phyloP scores from a whole-genome alignment of 352 stramenopile species.

The Halophytophthora batemanensis region DNA sequence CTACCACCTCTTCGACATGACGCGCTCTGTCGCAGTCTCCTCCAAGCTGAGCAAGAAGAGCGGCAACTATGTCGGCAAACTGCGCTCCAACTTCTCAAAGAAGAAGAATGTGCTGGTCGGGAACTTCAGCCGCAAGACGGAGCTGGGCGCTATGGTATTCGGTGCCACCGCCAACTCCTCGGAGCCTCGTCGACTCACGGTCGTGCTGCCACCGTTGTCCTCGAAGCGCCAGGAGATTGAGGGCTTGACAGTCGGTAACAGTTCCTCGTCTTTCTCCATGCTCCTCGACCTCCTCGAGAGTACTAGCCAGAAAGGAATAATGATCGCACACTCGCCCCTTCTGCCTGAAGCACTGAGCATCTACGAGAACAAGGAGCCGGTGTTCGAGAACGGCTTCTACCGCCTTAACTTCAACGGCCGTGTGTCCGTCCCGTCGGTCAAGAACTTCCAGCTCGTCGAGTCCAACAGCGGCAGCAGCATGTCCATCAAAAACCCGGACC shows the following conservation, averaged over 20 bases:
- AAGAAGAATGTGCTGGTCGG: conserved; percentile 74
- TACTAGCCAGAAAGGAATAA: conserved; percentile 9
- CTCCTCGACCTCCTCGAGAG: conserved; percentile 48
- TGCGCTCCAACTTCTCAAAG: conserved; percentile 73
- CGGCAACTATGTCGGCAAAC: conserved; percentile 88
- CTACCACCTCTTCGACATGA: conserved; percentile 88
- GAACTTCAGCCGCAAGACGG: conserved; percentile 63
- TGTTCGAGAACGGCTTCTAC: conserved; percentile 80
- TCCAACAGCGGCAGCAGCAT: neutral
- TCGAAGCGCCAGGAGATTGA: conserved; percentile 45
- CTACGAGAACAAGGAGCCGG: conserved; percentile 66
- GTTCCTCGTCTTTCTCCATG: conserved; percentile 44
- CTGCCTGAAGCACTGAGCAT: conserved; percentile 31
- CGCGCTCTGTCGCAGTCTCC: conserved; percentile 36
- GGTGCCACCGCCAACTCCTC: conserved; percentile 39
- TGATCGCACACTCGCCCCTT: conserved; percentile 23
- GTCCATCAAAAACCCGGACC: conserved; percentile 10
- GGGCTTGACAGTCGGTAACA: conserved; percentile 42
- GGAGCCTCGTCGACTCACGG: conserved; percentile 46
- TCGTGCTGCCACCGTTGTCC: conserved; percentile 51
- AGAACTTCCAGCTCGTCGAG: conserved; percentile 76
- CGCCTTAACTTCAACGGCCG: conserved; percentile 78
- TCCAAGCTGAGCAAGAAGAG: conserved; percentile 82
- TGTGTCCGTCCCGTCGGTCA: conserved; percentile 72
- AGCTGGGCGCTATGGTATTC: conserved; percentile 74